Evolutionary conservation across 2,329 filamentous ascomycete genomes (phyloP), one percentile per base, ranked within the genome.

Genomic region (Lecanicillium sp.): DNA sequence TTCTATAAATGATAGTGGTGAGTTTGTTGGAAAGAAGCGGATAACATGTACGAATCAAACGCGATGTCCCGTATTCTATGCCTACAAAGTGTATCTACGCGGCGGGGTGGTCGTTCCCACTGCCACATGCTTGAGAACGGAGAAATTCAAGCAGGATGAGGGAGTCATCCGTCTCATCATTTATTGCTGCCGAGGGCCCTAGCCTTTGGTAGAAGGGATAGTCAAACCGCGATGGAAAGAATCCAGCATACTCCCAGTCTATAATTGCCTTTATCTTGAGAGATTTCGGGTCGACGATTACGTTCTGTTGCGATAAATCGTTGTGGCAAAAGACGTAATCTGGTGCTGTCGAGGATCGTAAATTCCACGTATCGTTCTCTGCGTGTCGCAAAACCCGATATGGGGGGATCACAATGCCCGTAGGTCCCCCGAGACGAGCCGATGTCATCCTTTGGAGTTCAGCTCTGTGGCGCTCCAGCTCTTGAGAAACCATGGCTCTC

Each of bases 211-310:
- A 52, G 45, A 41, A 53, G 35, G 30, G 40, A 41, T 17, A 39
- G 31, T 48, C 49, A 46, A 42, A 62, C 35, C 41, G 44, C 27
- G 40, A 38, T n/a, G 56, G 59, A 44, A 45, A 64, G 49, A 56
- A 61, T 17, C 57, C 60, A 10, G 53, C 54, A 43, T 58, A 60
- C 40, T 65, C 60, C 60, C 60, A 65, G 36, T 63, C 61, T 14
- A 64, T 50, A 27, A 63, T 59, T 8, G 54, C 59, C 2, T 36
- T 43, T 10, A 64, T 57, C 31, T 58, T 55, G 29, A 60, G 41
- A 5, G 54, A 55, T 1, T 52, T 36, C 27, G 46, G 47, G 33
- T 52, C 41, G 18, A 53, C 49, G 22, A 53, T 50, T 36, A 53
- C 32, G 29, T 52, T 52, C 15, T 47, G 33, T 39, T 47, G 41